A percentile compares a stretch with the other conserved stretches of the same genome.
Conservation (phyloP, 1,139 yeast species). For the Sugiyamaella pinicola region DNA sequence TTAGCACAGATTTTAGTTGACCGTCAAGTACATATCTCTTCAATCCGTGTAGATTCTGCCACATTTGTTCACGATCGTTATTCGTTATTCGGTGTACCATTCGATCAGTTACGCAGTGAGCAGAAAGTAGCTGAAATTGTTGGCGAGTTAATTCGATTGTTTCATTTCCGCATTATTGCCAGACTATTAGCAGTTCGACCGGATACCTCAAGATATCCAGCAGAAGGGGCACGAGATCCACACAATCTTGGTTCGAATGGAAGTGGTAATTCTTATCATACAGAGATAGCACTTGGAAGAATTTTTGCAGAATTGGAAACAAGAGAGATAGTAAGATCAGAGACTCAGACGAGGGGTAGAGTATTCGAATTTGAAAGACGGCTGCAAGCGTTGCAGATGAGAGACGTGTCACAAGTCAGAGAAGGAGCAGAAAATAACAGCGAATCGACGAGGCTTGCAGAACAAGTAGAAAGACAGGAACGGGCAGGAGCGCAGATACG, state of each 20-base stretch:
- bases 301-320: conserved; percentile 12
- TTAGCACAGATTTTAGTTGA: conserved; percentile 10
- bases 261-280: background rate
- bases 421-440: too few species aligned
- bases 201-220: background rate
- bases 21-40: background rate
- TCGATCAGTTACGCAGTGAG: background rate
- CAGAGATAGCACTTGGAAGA: conserved; percentile 1
- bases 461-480: too few species aligned
- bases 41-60: conserved; percentile 7
- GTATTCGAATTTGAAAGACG: background rate
- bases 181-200: conserved; percentile 1
- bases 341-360: background rate
- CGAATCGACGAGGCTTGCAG: background rate
- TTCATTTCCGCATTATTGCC: conserved; percentile 9
- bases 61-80: conserved; percentile 12
- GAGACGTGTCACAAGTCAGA: too few species aligned
- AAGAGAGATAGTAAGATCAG: background rate
- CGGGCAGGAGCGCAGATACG: background rate
- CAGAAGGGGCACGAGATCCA: background rate
- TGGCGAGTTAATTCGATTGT: conserved; percentile 7
- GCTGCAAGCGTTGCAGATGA: too few species aligned
- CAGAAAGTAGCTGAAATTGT: conserved; percentile 9
- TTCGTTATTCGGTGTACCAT: conserved; percentile 3
- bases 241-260: background rate